These are phyloP conservation scores for Paecilomyces sp. DNA, from an alignment of 2,329 filamentous ascomycete genomes.

Conservation along the genomic window DNA sequence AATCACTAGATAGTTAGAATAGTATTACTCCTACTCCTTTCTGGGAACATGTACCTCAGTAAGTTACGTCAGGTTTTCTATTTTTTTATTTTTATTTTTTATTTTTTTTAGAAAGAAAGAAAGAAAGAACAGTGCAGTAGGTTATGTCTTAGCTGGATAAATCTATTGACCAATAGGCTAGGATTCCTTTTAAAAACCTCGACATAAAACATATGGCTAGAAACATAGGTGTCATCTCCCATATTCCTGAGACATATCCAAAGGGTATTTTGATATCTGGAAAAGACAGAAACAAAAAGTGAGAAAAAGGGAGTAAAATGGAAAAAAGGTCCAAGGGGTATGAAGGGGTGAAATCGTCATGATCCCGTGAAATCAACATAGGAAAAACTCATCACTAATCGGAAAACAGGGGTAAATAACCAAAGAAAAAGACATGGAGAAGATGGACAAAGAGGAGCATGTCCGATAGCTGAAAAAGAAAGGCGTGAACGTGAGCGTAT, in stretches of 20 bases:
- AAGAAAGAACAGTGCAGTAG: background rate
- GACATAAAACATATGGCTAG: background rate
- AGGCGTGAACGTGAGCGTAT: background rate
- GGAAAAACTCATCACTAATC: background rate
- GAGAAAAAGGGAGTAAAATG: too few relatives aligned
- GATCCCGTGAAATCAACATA: background rate
- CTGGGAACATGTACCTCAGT: background rate
- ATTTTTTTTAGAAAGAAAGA: background rate
- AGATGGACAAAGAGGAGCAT: background rate
- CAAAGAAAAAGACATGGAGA: conserved; percentile 9
- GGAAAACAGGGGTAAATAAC: background rate
- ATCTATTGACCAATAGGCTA: background rate
- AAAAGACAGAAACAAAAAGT: background rate
- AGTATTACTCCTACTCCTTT: background rate
- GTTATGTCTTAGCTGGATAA: background rate
- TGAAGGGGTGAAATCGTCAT: background rate
- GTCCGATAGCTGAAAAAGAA: background rate
- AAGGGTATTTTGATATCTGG: background rate
- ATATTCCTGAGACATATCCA: background rate
- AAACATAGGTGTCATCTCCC: background rate
- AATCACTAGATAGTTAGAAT: too few relatives aligned
- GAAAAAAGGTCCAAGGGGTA: background rate
- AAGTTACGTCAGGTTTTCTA: background rate
- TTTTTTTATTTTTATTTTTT: too few relatives aligned
- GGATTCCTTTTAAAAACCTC: background rate